A percentile compares a stretch with the other conserved stretches of the same genome.
Evolutionary conservation across 2,329 filamentous ascomycete species (phyloP).

Genomic region (Phaeosphaeriaceae sp.): DNA sequence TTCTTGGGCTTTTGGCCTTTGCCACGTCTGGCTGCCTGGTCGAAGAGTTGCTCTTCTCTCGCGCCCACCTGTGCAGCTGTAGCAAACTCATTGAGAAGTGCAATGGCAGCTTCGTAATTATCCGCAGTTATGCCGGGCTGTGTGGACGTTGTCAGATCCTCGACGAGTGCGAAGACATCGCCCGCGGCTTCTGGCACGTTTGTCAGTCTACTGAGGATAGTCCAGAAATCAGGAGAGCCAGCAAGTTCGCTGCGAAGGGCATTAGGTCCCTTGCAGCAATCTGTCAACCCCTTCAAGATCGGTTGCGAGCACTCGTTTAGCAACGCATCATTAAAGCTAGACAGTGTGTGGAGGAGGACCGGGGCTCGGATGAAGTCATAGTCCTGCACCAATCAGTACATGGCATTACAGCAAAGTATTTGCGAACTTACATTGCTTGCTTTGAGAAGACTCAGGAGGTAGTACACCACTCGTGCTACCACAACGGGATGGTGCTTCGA

Average conservation of each 20-base stretch:
- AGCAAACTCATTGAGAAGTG: constrained; percentile 87
- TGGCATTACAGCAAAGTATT: not conserved
- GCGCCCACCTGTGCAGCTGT: constrained; percentile 78
- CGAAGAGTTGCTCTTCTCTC: constrained; percentile 71
- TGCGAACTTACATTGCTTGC: constrained; percentile 75
- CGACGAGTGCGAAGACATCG: constrained; percentile 85
- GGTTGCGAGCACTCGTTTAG: constrained; percentile 78
- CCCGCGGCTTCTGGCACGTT: constrained; percentile 73
- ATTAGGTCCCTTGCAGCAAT: constrained; percentile 79
- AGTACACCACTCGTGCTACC: constrained; percentile 83
- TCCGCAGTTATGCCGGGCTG: constrained; percentile 88
- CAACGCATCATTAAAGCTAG: constrained; percentile 79
- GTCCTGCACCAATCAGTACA: constrained; percentile 61
- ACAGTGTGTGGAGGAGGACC: constrained; percentile 89
- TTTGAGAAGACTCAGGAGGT: constrained; percentile 81
- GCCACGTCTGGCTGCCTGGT: constrained; percentile 59
- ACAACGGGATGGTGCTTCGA: constrained; percentile 81
- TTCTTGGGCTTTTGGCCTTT: constrained; percentile 61
- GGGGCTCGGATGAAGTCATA: constrained; percentile 91
- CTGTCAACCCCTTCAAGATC: constrained; percentile 78
- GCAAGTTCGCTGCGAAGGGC: constrained; percentile 90
- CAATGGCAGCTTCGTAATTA: constrained; percentile 90
- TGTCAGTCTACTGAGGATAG: constrained; percentile 79
- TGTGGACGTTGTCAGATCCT: constrained; percentile 72
- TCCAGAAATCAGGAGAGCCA: constrained; percentile 97